These are phyloP conservation scores for Colletotrichum eleusines DNA, from an alignment of 2,329 filamentous ascomycete species.

Conservation along the genomic window DNA sequence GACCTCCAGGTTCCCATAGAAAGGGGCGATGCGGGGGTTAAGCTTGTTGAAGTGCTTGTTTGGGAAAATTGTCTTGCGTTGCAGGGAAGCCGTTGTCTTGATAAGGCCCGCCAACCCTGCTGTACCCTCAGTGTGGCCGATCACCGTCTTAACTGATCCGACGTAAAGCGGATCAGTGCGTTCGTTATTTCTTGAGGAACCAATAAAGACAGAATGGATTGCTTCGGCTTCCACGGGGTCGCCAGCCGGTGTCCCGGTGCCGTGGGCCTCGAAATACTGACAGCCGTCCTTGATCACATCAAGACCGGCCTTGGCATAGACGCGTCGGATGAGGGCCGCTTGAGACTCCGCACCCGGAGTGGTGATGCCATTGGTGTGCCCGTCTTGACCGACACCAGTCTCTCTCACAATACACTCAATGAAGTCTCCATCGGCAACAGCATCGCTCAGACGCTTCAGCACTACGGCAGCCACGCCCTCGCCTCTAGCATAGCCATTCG, in stretches of 20 bases:
- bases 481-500: conserved; percentile 65
- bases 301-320: conserved; percentile 44
- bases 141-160: neutral
- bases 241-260: conserved; percentile 54
- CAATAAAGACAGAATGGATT: conserved; percentile 42
- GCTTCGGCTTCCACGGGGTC: conserved; percentile 53
- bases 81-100: neutral
- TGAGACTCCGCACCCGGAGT: conserved; percentile 51
- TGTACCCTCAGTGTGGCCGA: neutral
- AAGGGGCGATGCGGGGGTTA: neutral
- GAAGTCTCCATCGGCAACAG: conserved; percentile 50
- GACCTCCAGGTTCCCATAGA: neutral
- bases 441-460: conserved; percentile 59
- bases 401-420: conserved; percentile 45
- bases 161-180: neutral
- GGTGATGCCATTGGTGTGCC: conserved; percentile 64
- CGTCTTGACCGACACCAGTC: conserved; percentile 65
- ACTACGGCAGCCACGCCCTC: conserved; percentile 62
- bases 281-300: conserved; percentile 21
- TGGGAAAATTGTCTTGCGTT: neutral
- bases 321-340: conserved; percentile 44
- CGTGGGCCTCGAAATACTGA: conserved; percentile 50
- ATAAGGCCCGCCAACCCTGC: neutral
- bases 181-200: neutral
- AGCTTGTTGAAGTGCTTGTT: neutral